Base-by-base conservation (phyloP, 1,284 basidiomycete genomes). In the Boletus albobrunnescens region DNA sequence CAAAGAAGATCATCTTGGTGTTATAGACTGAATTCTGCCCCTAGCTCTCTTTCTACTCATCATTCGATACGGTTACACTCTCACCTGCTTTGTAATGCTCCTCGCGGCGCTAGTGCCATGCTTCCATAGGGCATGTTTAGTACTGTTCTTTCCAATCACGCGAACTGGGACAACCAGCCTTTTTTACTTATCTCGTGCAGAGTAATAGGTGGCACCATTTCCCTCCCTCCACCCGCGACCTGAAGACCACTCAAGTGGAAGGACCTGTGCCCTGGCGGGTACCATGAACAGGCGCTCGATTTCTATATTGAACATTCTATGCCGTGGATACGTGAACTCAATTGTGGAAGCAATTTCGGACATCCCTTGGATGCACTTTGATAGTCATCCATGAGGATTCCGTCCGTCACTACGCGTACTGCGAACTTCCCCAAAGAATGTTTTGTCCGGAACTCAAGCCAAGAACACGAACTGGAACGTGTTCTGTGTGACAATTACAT, bases 1-100 rank as follows among this genome's bases (percentile, higher is more conserved):
- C 67, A 94, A 95, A 72, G 93, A 94, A 68, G 92, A 95, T 64
- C 93, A 91, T 65, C 72, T 95, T 35, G 92, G 93, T 41, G 89
- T 94, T 46, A 89, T 94, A 48, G 79, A 81, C 49, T 81, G 57
- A 64, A 26, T 19, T 26, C 12, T 35, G 26, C n/a, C 2, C 8
- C 2, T 22, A 14, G 6, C 35, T 37, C 31, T 32, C 26, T 17
- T 41, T 11, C 31, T 17, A 31, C 31, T 26, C 13, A 19, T 33
- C 14, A 19, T 45, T 24, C 45, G 22, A 40, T 28, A 36, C 28
- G 43, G 41, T 23, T 38, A 26, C n/a, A 20, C 36, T 36, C 40
- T 41, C 37, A 24, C 27, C 39, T 44, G 28, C 40, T 33, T 24
- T 32, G 28, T 23, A 10, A 31, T 31, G 36, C 41, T 13, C 32